Evolutionary conservation across 345 rosid species (phyloP).

Genomic region (Zanthoxylum bungeanum): DNA sequence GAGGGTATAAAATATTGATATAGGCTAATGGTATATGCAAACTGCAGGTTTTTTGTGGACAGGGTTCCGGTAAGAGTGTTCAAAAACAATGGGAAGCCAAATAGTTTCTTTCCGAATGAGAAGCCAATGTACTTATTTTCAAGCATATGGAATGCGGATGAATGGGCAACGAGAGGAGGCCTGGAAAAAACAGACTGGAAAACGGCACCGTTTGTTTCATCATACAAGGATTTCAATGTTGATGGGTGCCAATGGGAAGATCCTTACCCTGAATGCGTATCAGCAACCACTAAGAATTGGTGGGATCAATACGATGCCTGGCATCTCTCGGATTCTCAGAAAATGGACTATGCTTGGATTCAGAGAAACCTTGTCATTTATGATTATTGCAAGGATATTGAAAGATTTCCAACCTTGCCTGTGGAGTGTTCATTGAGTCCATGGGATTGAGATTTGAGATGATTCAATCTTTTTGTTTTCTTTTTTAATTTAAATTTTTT

Average conservation of each 20-base stretch:
- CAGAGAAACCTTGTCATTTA: conserved; percentile 86
- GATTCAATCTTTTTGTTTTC: too few species aligned
- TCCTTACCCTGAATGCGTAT: conserved; percentile 82
- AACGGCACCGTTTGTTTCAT: conserved; percentile 80
- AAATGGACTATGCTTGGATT: conserved; percentile 85
- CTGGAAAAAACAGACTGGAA: conserved; percentile 95
- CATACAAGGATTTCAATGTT: conserved; percentile 80
- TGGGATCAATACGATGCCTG: conserved; percentile 94
- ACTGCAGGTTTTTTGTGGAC: conserved; percentile 71
- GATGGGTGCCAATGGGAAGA: conserved; percentile 94
- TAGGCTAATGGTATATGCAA: too few species aligned
- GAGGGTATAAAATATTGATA: too few species aligned
- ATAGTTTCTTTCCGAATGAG: conserved; percentile 85
- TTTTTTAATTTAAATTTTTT: too few species aligned
- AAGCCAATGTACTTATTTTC: conserved; percentile 97
- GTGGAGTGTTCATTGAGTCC: conserved; percentile 81
- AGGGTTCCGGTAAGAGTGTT: conserved; percentile 70
- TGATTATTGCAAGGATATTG: conserved; percentile 73
- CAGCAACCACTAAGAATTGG: conserved; percentile 86
- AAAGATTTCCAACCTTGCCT: conserved; percentile 59
- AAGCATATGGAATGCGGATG: conserved; percentile 97
- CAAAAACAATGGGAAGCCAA: conserved; percentile 79
- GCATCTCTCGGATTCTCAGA: conserved; percentile 77
- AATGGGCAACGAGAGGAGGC: conserved; percentile 97
- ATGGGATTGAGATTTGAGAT: too few species aligned